Base-by-base conservation (phyloP, 257 asterid species). In the Solanum peruvianum region DNA sequence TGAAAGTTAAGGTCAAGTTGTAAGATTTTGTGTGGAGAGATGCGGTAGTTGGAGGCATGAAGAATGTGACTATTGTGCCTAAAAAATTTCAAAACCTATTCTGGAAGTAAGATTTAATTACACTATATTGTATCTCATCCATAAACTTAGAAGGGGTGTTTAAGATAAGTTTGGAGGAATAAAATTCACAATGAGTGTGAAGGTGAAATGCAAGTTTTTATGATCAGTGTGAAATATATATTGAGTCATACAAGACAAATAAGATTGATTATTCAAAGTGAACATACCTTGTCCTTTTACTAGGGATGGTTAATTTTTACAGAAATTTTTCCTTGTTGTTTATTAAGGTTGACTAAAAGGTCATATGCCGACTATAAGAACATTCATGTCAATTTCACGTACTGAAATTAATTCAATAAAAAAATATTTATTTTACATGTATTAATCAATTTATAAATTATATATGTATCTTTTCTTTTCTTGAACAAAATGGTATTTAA, bases 81-180 rank as follows among this genome's bases (percentile, higher is more conserved):
- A 82, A 88, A 21, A 94, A 92, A 69, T 58, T 94, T 6, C 95
- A 94, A 11, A 89, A 75, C 27, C 4, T 89, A 6, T 93, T 94
- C 66, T 94, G 95, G 96, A 94, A 85, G 86, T 94, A 94, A 85
- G 94, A 96, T 1, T 27, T 2, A 49, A 49, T 49, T 94, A 92
- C 92, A 91, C 27, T 92, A 90, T 86, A 25, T 93, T 3, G 91
- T 92, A 6, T 94, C 93, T 45, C 56, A 93, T n/a, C 91, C 62
- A 89, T 92, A 92, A 47, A 94, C 93, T 7, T 93, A 89, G 49
- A 94, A 81, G 95, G 94, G 29, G 41, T 94, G 73, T 94, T 90
- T 80, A 94, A 93, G 90, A 93, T 27, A 94, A 92, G 85, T 92
- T 92, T 77, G 90, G 87, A 85, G 94, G 94, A 35, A 85, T 87